These are phyloP conservation scores for Bondarzewia mesenterica DNA, from an alignment of 1,284 basidiomycete genomes.

Conservation along the genomic window DNA sequence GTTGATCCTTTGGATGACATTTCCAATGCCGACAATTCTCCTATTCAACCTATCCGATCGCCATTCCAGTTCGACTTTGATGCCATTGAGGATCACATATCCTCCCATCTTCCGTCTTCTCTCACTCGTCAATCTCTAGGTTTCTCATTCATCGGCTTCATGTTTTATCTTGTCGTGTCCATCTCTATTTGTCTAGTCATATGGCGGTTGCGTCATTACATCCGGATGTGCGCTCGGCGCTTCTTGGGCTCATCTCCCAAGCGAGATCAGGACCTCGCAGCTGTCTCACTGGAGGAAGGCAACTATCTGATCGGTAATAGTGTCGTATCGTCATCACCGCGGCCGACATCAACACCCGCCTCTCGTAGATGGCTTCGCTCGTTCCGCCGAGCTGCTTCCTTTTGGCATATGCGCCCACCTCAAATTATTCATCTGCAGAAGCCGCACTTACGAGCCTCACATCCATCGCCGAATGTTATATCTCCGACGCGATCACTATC, in stretches of 20 bases:
- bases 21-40: slow-evolving; percentile 38
- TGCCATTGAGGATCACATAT: slow-evolving; percentile 51
- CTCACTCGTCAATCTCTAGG: slow-evolving; percentile 56
- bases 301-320: slow-evolving; percentile 2
- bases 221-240: slow-evolving; percentile 41
- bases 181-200: slow-evolving; percentile 32
- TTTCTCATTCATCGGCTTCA: slow-evolving; percentile 55
- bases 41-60: slow-evolving; percentile 53
- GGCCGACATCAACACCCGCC: neutral
- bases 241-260: slow-evolving; percentile 29
- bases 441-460: slow-evolving; percentile 15
- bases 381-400: slow-evolving; percentile 3
- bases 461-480: slow-evolving; percentile 18
- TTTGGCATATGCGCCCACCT: slow-evolving; percentile 8
- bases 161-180: slow-evolving; percentile 42
- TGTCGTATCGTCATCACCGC: slow-evolving; percentile 4
- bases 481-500: slow-evolving; percentile 22
- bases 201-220: slow-evolving; percentile 48
- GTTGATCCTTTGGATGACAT: slow-evolving; percentile 64
- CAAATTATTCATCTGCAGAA: slow-evolving; percentile 3
- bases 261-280: slow-evolving; percentile 28
- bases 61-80: slow-evolving; percentile 47
- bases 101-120: slow-evolving; percentile 52
- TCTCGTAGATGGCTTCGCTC: slow-evolving; percentile 4
- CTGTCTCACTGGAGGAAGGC: slow-evolving; percentile 57